Evolutionary conservation across 495 filamentous ascomycete species (phyloP).

Genomic region (Daldinia caldariorum): DNA sequence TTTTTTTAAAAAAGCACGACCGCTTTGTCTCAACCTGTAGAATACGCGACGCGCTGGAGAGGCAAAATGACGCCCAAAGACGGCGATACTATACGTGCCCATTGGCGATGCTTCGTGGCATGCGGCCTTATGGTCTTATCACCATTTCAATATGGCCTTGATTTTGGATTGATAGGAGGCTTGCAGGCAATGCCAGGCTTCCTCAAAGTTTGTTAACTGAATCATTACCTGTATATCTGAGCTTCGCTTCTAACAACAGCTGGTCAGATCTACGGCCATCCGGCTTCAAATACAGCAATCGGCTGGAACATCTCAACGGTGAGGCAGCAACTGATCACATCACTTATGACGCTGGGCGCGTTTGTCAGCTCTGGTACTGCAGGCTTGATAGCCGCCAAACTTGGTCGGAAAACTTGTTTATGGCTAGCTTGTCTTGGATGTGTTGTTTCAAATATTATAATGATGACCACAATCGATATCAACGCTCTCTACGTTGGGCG

Average conservation of each 20-base stretch:
- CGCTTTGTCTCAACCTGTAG: background rate
- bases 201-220: constrained; percentile 39
- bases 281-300: constrained; percentile 47
- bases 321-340: constrained; percentile 57
- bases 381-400: constrained; percentile 52
- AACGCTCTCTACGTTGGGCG: constrained; percentile 58
- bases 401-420: constrained; percentile 54
- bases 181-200: constrained; percentile 66
- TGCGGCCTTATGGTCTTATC: constrained; percentile 54
- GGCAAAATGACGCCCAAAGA: constrained; percentile 31
- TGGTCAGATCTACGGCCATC: constrained; percentile 41
- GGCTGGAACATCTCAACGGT: constrained; percentile 59
- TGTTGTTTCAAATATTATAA: constrained; percentile 56
- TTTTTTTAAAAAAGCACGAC: background rate
- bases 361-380: constrained; percentile 58
- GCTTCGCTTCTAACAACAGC: background rate
- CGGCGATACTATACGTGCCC: constrained; percentile 37
- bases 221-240: background rate
- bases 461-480: constrained; percentile 58
- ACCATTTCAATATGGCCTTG: constrained; percentile 65
- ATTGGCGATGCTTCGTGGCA: constrained; percentile 47
- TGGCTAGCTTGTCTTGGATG: constrained; percentile 54
- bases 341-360: constrained; percentile 61
- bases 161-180: constrained; percentile 62
- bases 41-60: background rate